Conservation (phyloP, 2,329 filamentous ascomycete genomes). For the Sarocladium brachiariae region DNA sequence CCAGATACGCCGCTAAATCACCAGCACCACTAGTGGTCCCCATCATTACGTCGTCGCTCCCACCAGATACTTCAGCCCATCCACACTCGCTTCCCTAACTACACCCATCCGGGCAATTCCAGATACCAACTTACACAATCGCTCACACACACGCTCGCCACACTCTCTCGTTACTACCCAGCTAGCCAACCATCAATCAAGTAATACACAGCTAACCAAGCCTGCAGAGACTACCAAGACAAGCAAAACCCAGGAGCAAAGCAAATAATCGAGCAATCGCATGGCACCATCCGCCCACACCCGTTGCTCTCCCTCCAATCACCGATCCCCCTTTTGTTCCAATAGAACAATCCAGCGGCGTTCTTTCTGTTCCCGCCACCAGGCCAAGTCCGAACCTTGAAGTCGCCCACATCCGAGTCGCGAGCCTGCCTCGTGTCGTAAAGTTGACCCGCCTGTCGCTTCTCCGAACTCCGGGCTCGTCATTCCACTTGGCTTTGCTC, state of each 20-base stretch:
- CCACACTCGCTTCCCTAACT: conserved; percentile 2
- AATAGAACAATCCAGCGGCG: conserved; percentile 5
- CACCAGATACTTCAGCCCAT: conserved; percentile 2
- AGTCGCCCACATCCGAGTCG: conserved; percentile 1
- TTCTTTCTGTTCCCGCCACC: conserved; percentile 8
- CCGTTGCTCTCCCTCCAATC: background rate
- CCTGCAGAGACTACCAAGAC: background rate
- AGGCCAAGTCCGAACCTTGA: conserved; percentile 7
- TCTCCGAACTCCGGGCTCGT: background rate
- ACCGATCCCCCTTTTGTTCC: background rate
- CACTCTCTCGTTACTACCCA: too few species aligned
- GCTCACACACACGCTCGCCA: background rate
- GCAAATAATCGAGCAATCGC: conserved; percentile 4
- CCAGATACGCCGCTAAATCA: conserved; percentile 3
- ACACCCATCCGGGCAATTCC: background rate
- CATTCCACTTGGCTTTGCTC: background rate
- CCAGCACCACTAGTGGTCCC: background rate
- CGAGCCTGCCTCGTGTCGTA: background rate
- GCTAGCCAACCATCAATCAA: background rate
- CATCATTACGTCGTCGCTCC: conserved; percentile 9
- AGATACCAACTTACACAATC: background rate
- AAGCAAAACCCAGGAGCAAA: background rate
- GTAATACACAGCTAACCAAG: background rate
- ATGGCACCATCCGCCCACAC: conserved; percentile 7
- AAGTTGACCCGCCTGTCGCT: background rate